Evolutionary conservation across 2,329 filamentous ascomycete species (phyloP), one percentile per base, ranked within the genome.

Genomic region (Didymella arachidicola): DNA sequence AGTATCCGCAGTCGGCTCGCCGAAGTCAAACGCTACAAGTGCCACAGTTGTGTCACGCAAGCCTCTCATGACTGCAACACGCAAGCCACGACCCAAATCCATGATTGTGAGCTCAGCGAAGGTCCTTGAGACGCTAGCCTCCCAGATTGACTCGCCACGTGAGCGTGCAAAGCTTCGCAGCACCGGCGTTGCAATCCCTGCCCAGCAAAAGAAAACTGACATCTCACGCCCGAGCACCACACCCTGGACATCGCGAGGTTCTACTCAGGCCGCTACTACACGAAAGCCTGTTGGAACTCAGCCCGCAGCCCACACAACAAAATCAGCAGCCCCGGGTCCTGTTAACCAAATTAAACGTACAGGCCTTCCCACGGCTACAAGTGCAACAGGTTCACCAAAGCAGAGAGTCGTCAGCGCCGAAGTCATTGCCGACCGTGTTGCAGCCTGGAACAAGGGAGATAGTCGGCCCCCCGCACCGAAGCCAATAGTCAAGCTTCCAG

Each of bases 391-490:
- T 0, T 8, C 38, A 0, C n/a, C 4, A 3, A 59, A 25, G 38
- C 50, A 61, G 22, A 55, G 54, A 22, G 51, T 66, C 12, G 64
- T 53, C 1, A 62, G 62, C 36, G 65, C 64, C 1, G 44, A 55
- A 19, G 63, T 60, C 1, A 67, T 69, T 14, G 63, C 62, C 6
- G 53, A 45, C 3, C 61, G 60, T 14, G 45, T 70, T 7, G 54
- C 57, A 1, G n/a, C 50, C 42, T 69, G 66, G 66, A 60, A 68
- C 16, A 55, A 22, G 14, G 60, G 60, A 18, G 53, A 60, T 14
- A 25, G 47, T 10, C 46, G 59, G 30, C 60, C 45, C 7, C 19
- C 57, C 4, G n/a, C 32, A 1, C 29, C 39, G 4, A 45, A 45
- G 8, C 36, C 39, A 6, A n/a, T 32, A 1, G n/a, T 39, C 4